Conservation (phyloP, 345 rosid species). For the Boechera stricta region DNA sequence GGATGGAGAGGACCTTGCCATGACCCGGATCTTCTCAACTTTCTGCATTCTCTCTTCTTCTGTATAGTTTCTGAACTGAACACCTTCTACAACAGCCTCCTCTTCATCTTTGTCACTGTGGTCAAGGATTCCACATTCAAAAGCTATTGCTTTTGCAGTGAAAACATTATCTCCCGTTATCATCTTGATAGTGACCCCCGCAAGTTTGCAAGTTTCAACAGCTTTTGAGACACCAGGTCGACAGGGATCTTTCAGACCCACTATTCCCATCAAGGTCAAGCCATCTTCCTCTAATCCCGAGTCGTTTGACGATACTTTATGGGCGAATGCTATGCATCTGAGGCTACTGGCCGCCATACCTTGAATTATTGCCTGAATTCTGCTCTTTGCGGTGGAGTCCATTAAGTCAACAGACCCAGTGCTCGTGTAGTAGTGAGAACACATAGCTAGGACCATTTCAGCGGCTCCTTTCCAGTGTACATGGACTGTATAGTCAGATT, state of each 20-base stretch:
- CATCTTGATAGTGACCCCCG: constrained; percentile 70
- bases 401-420: constrained; percentile 41
- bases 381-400: constrained; percentile 47
- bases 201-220: constrained; percentile 60
- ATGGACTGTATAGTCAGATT: constrained; percentile 50
- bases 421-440: constrained; percentile 52
- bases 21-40: constrained; percentile 60
- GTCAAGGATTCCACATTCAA: constrained; percentile 66
- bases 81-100: constrained; percentile 60
- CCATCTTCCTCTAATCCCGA: constrained; percentile 52
- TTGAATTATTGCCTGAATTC: constrained; percentile 51
- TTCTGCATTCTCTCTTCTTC: constrained; percentile 55
- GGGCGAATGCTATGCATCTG: constrained; percentile 72
- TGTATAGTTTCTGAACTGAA: constrained; percentile 59
- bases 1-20: constrained; percentile 75
- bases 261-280: constrained; percentile 58
- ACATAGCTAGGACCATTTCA: constrained; percentile 66
- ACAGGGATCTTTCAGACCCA: constrained; percentile 75
- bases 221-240: constrained; percentile 63
- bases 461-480: constrained; percentile 81
- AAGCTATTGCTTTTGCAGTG: constrained; percentile 79
- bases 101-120: constrained; percentile 41
- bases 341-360: constrained; percentile 67
- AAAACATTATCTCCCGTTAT: constrained; percentile 73
- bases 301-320: constrained; percentile 48